A percentile compares a stretch with the other conserved stretches of the same genome.
phyloP scores from a whole-genome alignment of 257 asterid genomes.

The Verbena officinalis region DNA sequence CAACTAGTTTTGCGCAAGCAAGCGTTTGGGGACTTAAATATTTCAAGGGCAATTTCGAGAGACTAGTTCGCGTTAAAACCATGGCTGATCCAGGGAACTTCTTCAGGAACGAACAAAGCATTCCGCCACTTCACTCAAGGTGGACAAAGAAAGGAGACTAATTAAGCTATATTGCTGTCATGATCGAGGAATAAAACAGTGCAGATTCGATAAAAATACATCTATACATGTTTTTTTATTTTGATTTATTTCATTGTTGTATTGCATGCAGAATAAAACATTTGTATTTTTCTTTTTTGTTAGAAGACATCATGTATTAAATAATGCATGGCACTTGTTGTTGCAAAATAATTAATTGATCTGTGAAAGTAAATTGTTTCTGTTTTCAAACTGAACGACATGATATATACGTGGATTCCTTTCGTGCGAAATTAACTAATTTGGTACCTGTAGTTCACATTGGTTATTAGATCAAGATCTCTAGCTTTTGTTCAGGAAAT shows the following conservation, averaged over 20 bases:
- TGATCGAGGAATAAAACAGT: too few relatives aligned
- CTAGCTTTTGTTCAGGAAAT: too few relatives aligned
- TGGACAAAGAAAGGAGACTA: slow-evolving; percentile 10
- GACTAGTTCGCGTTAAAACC: slow-evolving; percentile 33
- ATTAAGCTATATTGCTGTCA: background rate
- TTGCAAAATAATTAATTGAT: background rate
- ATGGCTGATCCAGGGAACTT: slow-evolving; percentile 33
- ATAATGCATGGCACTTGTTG: background rate
- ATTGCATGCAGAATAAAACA: too few relatives aligned
- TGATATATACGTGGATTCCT: background rate
- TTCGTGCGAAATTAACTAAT: too few relatives aligned
- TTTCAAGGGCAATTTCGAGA: slow-evolving; percentile 36
- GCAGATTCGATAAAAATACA: too few relatives aligned
- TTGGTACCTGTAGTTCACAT: too few relatives aligned
- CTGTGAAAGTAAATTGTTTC: background rate
- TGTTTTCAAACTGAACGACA: background rate
- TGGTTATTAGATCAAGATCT: too few relatives aligned
- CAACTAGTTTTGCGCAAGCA: slow-evolving; percentile 35
- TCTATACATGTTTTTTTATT: too few relatives aligned
- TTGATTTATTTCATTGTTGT: too few relatives aligned
- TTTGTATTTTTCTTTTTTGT: too few relatives aligned
- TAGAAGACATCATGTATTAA: too few relatives aligned
- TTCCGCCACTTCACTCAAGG: slow-evolving; percentile 31
- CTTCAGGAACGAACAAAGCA: slow-evolving; percentile 47
- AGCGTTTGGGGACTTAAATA: slow-evolving; percentile 42